phyloP scores from a whole-genome alignment of 345 rosid species.

The Eucalyptus albens region DNA sequence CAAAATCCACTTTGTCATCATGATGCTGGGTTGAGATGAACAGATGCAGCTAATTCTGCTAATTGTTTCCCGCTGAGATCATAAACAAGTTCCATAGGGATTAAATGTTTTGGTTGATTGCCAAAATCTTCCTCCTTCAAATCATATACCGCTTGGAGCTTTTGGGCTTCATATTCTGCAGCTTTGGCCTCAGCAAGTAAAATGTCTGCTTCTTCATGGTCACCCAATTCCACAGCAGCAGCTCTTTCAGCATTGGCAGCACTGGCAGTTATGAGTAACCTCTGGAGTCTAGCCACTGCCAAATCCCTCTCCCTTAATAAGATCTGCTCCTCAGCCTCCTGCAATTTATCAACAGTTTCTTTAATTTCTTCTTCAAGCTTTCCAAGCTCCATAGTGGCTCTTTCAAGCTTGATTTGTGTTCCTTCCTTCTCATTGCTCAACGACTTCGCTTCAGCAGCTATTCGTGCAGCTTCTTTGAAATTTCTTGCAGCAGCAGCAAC shows the following conservation, averaged over 20 bases:
- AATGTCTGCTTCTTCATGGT: conserved; percentile 69
- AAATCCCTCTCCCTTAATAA: conserved; percentile 59
- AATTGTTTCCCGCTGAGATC: conserved; percentile 41
- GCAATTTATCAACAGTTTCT: conserved; percentile 41
- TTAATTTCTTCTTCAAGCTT: conserved; percentile 48
- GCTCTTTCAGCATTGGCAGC: conserved; percentile 68
- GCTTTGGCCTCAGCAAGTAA: conserved; percentile 67
- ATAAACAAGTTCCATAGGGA: conserved; percentile 73
- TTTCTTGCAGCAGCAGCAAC: conserved; percentile 80
- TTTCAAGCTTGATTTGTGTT: conserved; percentile 41
- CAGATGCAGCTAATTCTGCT: conserved; percentile 45
- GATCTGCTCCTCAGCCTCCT: conserved; percentile 51
- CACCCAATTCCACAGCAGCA: conserved; percentile 65
- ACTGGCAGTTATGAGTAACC: conserved; percentile 43
- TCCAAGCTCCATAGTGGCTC: conserved; percentile 29
- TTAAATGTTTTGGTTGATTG: conserved; percentile 35
- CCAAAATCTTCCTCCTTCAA: conserved; percentile 45
- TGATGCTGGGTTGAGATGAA: conserved; percentile 7
- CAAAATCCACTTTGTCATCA: background rate
- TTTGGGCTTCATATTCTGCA: conserved; percentile 61
- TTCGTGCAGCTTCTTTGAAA: conserved; percentile 87
- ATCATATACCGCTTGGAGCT: conserved; percentile 32
- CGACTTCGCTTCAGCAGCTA: conserved; percentile 87
- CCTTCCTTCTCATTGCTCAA: conserved; percentile 55
- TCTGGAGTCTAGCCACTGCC: conserved; percentile 64